phyloP scores from a whole-genome alignment of 2,329 filamentous ascomycete genomes.

The Arthrobotrys sphaeroides region DNA sequence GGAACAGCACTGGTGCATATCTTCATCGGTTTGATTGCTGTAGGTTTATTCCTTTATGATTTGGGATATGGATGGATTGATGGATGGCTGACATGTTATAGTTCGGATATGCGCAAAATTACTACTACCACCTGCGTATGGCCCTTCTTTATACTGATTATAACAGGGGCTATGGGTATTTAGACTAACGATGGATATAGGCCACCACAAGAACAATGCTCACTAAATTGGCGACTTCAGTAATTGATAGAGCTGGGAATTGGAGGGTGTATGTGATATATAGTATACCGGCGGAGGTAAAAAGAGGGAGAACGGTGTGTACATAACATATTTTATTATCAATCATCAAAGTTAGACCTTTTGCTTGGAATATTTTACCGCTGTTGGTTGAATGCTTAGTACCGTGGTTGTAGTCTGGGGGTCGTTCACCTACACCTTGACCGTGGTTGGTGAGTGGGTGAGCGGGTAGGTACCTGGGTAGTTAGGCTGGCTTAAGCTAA shows the following conservation, averaged over 20 bases:
- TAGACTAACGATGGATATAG: too few relatives aligned
- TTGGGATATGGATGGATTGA: not conserved
- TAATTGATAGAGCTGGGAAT: not conserved
- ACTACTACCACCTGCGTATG: constrained; percentile 99
- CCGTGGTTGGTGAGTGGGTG: too few relatives aligned
- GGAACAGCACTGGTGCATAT: constrained; percentile 83
- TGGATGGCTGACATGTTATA: constrained; percentile 21
- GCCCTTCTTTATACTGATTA: not conserved
- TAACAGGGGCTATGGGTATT: too few relatives aligned
- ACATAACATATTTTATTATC: too few relatives aligned
- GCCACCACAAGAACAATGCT: constrained; percentile 99
- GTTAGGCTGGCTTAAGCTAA: too few relatives aligned
- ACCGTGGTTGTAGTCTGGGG: too few relatives aligned
- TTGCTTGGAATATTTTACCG: too few relatives aligned
- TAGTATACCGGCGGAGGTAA: too few relatives aligned
- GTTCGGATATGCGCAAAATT: constrained; percentile 95
- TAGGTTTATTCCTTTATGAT: constrained; percentile 45
- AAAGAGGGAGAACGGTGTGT: too few relatives aligned
- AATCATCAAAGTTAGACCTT: too few relatives aligned
- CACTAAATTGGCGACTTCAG: constrained; percentile 72
- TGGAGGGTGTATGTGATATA: not conserved
- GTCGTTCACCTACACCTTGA: too few relatives aligned
- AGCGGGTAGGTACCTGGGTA: not conserved
- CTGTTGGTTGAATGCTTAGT: too few relatives aligned
- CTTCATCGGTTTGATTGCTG: constrained; percentile 76